phyloP scores from a whole-genome alignment of 164 flowering plant species.

The Berberis thunbergii region DNA sequence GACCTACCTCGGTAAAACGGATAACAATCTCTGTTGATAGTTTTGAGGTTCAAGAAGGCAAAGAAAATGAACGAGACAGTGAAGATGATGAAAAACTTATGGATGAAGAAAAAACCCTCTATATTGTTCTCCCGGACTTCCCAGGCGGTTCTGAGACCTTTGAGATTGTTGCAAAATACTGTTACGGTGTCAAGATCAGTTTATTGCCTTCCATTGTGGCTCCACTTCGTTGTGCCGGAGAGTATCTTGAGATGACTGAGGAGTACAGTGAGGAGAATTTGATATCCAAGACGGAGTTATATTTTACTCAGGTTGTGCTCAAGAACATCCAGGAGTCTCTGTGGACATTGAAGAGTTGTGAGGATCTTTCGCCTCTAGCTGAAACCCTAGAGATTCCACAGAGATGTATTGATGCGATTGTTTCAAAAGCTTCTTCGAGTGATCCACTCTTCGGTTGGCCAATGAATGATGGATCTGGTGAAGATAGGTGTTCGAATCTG shows the following conservation, averaged over 20 bases:
- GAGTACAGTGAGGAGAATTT: conserved; percentile 66
- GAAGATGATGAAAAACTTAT: conserved; percentile 2
- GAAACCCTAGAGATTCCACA: conserved; percentile 39
- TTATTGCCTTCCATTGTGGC: conserved; percentile 49
- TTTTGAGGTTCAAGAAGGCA: background rate
- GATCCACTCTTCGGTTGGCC: conserved; percentile 87
- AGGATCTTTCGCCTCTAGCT: conserved; percentile 39
- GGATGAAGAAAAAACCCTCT: conserved; percentile 10
- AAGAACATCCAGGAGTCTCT: conserved; percentile 44
- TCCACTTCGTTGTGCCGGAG: conserved; percentile 79
- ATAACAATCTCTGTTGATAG: too few relatives aligned
- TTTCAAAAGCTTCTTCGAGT: conserved; percentile 34
- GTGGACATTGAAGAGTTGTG: conserved; percentile 53
- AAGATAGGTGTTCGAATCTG: conserved; percentile 19
- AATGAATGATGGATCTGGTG: conserved; percentile 29
- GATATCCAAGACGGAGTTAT: conserved; percentile 59
- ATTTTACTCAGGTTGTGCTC: conserved; percentile 42
- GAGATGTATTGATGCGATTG: conserved; percentile 58
- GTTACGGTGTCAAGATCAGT: conserved; percentile 78
- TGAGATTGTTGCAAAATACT: conserved; percentile 75
- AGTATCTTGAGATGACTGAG: conserved; percentile 73
- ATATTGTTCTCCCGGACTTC: conserved; percentile 45
- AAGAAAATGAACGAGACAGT: background rate
- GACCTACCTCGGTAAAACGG: background rate
- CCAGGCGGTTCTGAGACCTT: conserved; percentile 78